These are phyloP conservation scores for Sporisorium graminicola DNA, from an alignment of 1,284 basidiomycete genomes.

Conservation along the genomic window DNA sequence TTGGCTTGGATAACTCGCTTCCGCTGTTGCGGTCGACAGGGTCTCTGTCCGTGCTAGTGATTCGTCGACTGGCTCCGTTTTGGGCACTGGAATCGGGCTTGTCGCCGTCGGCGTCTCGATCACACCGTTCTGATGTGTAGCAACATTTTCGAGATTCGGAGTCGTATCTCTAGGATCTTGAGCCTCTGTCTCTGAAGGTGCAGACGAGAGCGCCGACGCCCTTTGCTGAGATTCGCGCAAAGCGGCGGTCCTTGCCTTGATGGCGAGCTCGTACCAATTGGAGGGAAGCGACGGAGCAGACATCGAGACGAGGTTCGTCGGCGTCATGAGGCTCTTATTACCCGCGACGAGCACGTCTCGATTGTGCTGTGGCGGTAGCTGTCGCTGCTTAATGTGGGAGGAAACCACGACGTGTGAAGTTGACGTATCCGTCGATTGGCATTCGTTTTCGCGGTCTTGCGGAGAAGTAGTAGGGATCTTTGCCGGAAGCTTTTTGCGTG, in stretches of 20 bases:
- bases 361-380: background rate
- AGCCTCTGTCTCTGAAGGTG: slow-evolving; percentile 3
- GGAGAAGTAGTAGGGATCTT: background rate
- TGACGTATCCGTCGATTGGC: background rate
- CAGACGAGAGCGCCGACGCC: slow-evolving; percentile 12
- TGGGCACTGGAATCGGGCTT: slow-evolving; percentile 3
- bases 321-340: slow-evolving; percentile 34
- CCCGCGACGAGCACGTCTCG: slow-evolving; percentile 21
- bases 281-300: slow-evolving; percentile 20
- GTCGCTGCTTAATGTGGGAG: background rate
- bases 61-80: slow-evolving; percentile 9
- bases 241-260: slow-evolving; percentile 21
- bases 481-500: background rate
- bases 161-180: background rate
- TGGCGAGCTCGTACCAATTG: slow-evolving; percentile 43
- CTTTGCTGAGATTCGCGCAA: slow-evolving; percentile 39
- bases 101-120: background rate
- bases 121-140: background rate
- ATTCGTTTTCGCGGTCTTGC: slow-evolving; percentile 10
- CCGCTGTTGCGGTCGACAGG: background rate
- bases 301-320: slow-evolving; percentile 31
- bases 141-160: background rate
- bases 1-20: background rate
- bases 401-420: background rate
- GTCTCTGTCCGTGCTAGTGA: background rate